A percentile compares a stretch with the other conserved stretches of the same genome.
phyloP scores from a whole-genome alignment of 345 rosid species.

The Kandelia obovata region DNA sequence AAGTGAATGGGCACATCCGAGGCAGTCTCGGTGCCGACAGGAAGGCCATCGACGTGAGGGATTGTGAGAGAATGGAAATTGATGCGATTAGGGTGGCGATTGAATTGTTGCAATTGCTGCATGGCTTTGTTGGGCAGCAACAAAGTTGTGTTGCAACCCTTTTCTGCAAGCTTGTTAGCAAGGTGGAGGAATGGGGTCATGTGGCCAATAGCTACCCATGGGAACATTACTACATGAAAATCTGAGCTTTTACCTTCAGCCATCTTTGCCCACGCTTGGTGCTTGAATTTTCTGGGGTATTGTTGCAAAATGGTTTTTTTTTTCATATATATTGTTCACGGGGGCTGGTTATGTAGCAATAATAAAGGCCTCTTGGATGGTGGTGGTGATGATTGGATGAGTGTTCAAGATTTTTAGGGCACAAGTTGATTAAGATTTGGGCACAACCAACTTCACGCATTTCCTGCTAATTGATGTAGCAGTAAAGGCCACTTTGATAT shows the following conservation, averaged over 20 bases:
- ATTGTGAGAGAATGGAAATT: constrained; percentile 33
- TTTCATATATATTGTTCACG: not conserved
- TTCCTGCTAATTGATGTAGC: not conserved
- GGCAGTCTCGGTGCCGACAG: constrained; percentile 62
- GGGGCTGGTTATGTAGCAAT: not conserved
- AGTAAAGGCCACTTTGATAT: not conserved
- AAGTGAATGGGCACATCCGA: constrained; percentile 54
- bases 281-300: not conserved
- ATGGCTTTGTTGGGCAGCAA: constrained; percentile 44
- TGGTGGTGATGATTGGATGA: too few species aligned
- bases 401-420: too few species aligned
- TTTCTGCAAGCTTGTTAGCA: constrained; percentile 49
- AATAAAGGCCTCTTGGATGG: not conserved
- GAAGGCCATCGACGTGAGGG: constrained; percentile 56
- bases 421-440: too few species aligned
- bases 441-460: too few species aligned
- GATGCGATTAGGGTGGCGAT: constrained; percentile 38
- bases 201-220: constrained; percentile 61
- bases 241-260: constrained; percentile 14
- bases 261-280: not conserved
- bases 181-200: constrained; percentile 58
- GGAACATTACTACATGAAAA: constrained; percentile 50
- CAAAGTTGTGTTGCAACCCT: constrained; percentile 46
- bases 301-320: not conserved
- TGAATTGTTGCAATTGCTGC: constrained; percentile 30